Evolutionary conservation across 2,329 filamentous ascomycete species (phyloP), one percentile per base, ranked within the genome.

Genomic region (Monilinia aucupariae): DNA sequence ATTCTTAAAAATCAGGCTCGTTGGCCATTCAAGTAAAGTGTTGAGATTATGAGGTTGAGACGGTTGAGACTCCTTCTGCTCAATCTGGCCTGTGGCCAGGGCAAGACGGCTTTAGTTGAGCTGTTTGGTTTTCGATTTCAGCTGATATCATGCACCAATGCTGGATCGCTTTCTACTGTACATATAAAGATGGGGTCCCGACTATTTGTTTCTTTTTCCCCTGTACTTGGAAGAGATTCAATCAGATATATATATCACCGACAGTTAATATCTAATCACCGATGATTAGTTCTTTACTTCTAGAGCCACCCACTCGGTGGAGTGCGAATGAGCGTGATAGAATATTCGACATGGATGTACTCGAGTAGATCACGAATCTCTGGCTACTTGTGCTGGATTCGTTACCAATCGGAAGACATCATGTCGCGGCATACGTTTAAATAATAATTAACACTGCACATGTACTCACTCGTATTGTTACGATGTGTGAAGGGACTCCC

Each of bases 271-370:
- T 30, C 58, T 53, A 45, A 50, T 49, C 45, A 20, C 34, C 45
- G 55, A 59, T n/a, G n/a, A 9, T 45, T 56, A 22, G 37, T 22
- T 32, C 25, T 45, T 45, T 45, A 22, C 22, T 22, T 32, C 25
- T 51, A 51, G 20, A 39, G 39, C 30, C 55, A 61, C 22, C 30
- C 59, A 54, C 27, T 55, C 37, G 20, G 39, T 61, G 49, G 59
- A 54, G 54, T 34, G 39, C 6, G 8, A 15, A 43, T 56, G 51
- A 56, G 41, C n/a, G 30, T 32, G 15, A 32, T 43, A n/a, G 45
- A 39, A 56, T 56, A 56, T 45, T 56, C 41, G 45, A 30, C 53
- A 43, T 52, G 49, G 59, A 55, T 56, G 8, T 37, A n/a, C n/a
- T n/a, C n/a, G n/a, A n/a, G n/a, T n/a, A 39, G 34, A 62, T 62